Conservation (phyloP, 2,329 filamentous ascomycete species). For the Fusarium avenaceum region DNA sequence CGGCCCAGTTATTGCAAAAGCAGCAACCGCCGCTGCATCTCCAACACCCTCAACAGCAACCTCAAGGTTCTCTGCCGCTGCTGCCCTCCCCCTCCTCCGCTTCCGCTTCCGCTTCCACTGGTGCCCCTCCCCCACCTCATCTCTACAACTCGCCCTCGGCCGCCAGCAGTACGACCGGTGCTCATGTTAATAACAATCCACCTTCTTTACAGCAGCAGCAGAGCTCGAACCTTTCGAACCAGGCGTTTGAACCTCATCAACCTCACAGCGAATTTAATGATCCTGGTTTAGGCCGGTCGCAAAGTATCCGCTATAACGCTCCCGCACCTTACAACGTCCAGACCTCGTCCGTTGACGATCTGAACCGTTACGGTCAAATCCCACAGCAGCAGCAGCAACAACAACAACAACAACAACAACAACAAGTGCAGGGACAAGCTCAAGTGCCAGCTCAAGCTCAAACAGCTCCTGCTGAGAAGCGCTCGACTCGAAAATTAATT, state of each 20-base stretch:
- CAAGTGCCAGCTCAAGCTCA: slow-evolving; percentile 45
- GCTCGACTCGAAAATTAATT: slow-evolving; percentile 67
- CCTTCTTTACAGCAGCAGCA: slow-evolving; percentile 51
- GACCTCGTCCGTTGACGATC: slow-evolving; percentile 60
- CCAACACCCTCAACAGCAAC: slow-evolving; percentile 46
- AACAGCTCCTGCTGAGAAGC: slow-evolving; percentile 57
- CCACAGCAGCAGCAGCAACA: slow-evolving; percentile 40
- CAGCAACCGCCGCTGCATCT: slow-evolving; percentile 47
- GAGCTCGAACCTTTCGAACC: slow-evolving; percentile 44
- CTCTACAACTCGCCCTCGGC: slow-evolving; percentile 51
- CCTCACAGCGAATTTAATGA: slow-evolving; percentile 61
- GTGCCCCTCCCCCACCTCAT: slow-evolving; percentile 48
- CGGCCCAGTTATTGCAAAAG: slow-evolving; percentile 49
- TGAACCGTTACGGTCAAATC: slow-evolving; percentile 48
- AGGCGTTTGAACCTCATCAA: slow-evolving; percentile 54
- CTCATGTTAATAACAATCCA: slow-evolving; percentile 47
- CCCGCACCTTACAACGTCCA: slow-evolving; percentile 52
- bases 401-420: slow-evolving; percentile 53
- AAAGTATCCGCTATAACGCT: slow-evolving; percentile 64
- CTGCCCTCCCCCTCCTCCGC: slow-evolving; percentile 36
- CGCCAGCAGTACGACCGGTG: slow-evolving; percentile 43
- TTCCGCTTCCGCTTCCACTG: slow-evolving; percentile 28
- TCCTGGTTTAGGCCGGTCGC: slow-evolving; percentile 60
- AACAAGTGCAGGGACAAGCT: not conserved
- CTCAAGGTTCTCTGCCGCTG: slow-evolving; percentile 38